These are phyloP conservation scores for Collybia mongolica DNA, from an alignment of 768 basidiomycete genomes.

Conservation along the genomic window DNA sequence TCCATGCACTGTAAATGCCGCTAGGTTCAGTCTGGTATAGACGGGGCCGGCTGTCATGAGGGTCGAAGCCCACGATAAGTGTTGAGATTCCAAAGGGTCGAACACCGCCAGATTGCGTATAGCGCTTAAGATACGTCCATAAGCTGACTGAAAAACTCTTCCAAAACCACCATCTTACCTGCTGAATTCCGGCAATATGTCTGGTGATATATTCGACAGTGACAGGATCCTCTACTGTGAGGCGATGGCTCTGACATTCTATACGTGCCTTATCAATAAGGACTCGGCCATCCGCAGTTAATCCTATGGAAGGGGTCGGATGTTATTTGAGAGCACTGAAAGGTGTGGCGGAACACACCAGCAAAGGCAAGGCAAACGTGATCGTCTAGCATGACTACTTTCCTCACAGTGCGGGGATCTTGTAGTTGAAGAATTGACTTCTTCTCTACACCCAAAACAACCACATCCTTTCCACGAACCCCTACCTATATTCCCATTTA, in stretches of 20 bases:
- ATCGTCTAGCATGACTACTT: constrained; percentile 98
- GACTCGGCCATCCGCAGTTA: constrained; percentile 96
- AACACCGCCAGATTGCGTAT: constrained; percentile 98
- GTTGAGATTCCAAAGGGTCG: constrained; percentile 98
- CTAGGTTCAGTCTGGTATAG: constrained; percentile 97
- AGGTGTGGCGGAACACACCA: constrained; percentile 51
- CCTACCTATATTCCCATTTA: constrained; percentile 64
- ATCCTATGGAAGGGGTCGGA: constrained; percentile 50
- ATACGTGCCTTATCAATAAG: constrained; percentile 97
- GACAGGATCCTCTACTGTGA: constrained; percentile 98
- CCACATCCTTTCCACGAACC: constrained; percentile 91
- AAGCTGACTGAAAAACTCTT: not conserved
- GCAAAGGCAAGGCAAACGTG: constrained; percentile 97
- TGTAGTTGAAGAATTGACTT: constrained; percentile 96
- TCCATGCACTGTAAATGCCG: constrained; percentile 98
- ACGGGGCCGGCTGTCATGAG: constrained; percentile 81
- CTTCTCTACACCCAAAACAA: constrained; percentile 98
- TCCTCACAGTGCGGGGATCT: constrained; percentile 95
- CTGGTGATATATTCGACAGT: constrained; percentile 98
- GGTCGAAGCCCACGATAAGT: constrained; percentile 95
- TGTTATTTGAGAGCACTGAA: not conserved
- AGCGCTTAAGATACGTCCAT: constrained; percentile 51
- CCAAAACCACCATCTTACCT: constrained; percentile 48
- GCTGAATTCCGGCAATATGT: constrained; percentile 98
- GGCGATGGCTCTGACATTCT: constrained; percentile 95